phyloP scores from a whole-genome alignment of 2,329 filamentous ascomycete genomes.

The Phyllosticta citriasiana region DNA sequence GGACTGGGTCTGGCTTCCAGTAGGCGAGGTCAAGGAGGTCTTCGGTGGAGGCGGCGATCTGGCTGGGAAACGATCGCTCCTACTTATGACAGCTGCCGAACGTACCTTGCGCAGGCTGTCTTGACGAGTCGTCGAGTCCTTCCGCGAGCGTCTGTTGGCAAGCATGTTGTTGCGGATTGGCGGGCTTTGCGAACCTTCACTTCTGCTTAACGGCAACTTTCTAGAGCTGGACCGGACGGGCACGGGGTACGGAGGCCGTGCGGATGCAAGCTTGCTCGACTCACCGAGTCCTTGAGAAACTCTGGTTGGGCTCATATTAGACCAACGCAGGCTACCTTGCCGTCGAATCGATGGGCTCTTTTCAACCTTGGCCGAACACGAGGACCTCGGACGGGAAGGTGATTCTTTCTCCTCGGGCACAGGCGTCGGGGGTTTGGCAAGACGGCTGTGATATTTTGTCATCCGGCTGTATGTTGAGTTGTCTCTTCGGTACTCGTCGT shows the following conservation, averaged over 20 bases:
- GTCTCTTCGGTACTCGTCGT: slow-evolving; percentile 49
- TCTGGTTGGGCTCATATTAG: slow-evolving; percentile 61
- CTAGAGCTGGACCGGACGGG: slow-evolving; percentile 82
- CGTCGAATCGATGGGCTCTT: slow-evolving; percentile 22
- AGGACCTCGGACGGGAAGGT: slow-evolving; percentile 18
- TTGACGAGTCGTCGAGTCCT: slow-evolving; percentile 42
- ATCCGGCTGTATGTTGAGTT: slow-evolving; percentile 32
- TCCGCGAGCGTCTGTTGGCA: slow-evolving; percentile 30
- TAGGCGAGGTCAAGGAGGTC: slow-evolving; percentile 23
- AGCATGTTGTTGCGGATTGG: slow-evolving; percentile 44
- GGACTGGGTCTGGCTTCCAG: background rate
- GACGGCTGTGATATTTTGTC: slow-evolving; percentile 38
- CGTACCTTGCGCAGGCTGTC: slow-evolving; percentile 68
- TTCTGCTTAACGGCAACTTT: slow-evolving; percentile 55
- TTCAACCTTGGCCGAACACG: slow-evolving; percentile 27
- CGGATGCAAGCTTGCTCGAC: slow-evolving; percentile 28
- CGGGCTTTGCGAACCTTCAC: slow-evolving; percentile 71
- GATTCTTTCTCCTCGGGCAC: slow-evolving; percentile 34
- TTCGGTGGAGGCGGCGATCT: slow-evolving; percentile 28
- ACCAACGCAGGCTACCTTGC: slow-evolving; percentile 58
- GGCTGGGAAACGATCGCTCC: slow-evolving; percentile 57
- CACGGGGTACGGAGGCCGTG: slow-evolving; percentile 75
- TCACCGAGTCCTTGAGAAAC: slow-evolving; percentile 34
- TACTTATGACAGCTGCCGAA: slow-evolving; percentile 65
- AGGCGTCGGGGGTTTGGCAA: slow-evolving; percentile 30